Base-by-base conservation (phyloP, 805 yeast genomes). In the Metschnikowia dekortorum region DNA sequence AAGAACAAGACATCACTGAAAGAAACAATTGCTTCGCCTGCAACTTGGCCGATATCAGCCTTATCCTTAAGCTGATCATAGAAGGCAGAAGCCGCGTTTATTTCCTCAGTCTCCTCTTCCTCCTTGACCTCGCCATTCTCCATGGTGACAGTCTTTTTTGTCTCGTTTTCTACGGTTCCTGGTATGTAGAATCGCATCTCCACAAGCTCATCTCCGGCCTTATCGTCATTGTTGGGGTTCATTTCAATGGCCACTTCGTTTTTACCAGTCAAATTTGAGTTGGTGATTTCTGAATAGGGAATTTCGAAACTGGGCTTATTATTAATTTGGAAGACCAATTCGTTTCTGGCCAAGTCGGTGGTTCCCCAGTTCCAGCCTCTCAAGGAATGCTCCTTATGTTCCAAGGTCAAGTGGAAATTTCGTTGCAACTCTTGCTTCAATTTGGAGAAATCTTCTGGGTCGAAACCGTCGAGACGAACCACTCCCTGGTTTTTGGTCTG, bases 331-430 rank as follows among this genome's bases (percentile, higher is more conserved):
- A 94, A 91, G 30, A 89, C 81, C 66, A 94, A 74, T 67, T 94
- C 99, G 60, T 89, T 88, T 66, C 96, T 81, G 18, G 96, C 96
- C 64, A 94, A 81, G 65, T 91, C 96, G 13, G 92, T 78, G 56
- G 85, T 83, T 48, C 99, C 99, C 99, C 99, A 94, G 69, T 94
- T 94, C 99, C 99, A 94, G 32, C 99, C 99, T 71, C 97, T 82
- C 56, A 94, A 73, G 4, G 97, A 87, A 69, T 94, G 99, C 61
- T 92, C 98, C 61, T 78, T 82, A 54, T 80, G 85, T 60, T 94
- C 98, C 51, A 94, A 76, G 49, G 80, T 80, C 39, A 88, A 73
- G 47, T 70, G 75, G 68, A 90, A 89, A 61, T 86, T 80, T 58
- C 90, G 76, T 63, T 87, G 90, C 58, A 94, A 75, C 57, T 91